Conservation (phyloP, 1,284 basidiomycete species). For the Moesziomyces antarcticus region DNA sequence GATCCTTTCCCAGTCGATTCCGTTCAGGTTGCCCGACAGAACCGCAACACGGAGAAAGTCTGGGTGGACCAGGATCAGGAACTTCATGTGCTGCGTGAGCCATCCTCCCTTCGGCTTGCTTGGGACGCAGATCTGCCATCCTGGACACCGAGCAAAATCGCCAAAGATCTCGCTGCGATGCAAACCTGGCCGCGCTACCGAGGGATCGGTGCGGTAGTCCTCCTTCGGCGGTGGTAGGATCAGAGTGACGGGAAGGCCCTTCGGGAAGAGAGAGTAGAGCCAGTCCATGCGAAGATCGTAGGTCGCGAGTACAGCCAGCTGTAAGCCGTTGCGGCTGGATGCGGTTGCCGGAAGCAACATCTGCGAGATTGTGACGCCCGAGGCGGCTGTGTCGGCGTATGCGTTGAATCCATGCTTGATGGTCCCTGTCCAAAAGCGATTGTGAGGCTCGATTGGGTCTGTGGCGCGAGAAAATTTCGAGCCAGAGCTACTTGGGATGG, state of each 20-base stretch:
- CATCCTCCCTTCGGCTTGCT: slow-evolving; percentile 44
- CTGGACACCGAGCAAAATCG: slow-evolving; percentile 19
- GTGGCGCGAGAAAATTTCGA: slow-evolving; percentile 7
- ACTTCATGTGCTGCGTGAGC: slow-evolving; percentile 61
- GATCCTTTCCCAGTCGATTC: slow-evolving; percentile 61
- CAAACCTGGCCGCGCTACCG: slow-evolving; percentile 36
- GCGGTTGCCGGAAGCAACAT: slow-evolving; percentile 53
- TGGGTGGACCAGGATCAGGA: slow-evolving; percentile 54
- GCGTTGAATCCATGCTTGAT: slow-evolving; percentile 58
- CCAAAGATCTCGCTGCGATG: slow-evolving; percentile 39
- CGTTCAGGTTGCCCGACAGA: slow-evolving; percentile 59
- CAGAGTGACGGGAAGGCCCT: slow-evolving; percentile 49
- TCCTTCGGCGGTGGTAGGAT: slow-evolving; percentile 48
- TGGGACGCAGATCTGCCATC: slow-evolving; percentile 55
- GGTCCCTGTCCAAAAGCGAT: slow-evolving; percentile 59
- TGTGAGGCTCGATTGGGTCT: slow-evolving; percentile 26
- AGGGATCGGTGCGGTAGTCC: slow-evolving; percentile 28
- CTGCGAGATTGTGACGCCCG: slow-evolving; percentile 39
- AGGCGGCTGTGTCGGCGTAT: slow-evolving; percentile 18
- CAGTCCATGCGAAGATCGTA: slow-evolving; percentile 62
- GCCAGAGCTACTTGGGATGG: background rate
- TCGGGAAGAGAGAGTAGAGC: slow-evolving; percentile 56
- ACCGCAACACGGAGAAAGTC: slow-evolving; percentile 54
- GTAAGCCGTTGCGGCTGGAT: slow-evolving; percentile 29
- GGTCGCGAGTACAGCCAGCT: slow-evolving; percentile 53